phyloP scores from a whole-genome alignment of 345 rosid species.

The Kernera saxatilis region DNA sequence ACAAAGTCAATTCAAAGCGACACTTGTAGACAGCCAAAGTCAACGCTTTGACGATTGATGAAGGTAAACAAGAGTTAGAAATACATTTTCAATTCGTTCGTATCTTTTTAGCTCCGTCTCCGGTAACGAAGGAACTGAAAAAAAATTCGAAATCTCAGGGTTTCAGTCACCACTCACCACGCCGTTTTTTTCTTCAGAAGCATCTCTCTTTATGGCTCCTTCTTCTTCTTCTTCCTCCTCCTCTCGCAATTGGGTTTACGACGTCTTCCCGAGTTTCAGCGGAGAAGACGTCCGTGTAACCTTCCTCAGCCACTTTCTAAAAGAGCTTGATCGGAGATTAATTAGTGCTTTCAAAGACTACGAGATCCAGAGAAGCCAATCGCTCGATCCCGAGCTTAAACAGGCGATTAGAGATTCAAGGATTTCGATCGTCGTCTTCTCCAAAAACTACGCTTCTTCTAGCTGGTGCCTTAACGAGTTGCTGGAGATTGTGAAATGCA shows the following conservation, averaged over 20 bases:
- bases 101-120: too few relatives aligned
- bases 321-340: not conserved
- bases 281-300: not conserved
- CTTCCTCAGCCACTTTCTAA: not conserved
- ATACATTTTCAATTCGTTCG: too few relatives aligned
- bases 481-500: not conserved
- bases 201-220: not conserved
- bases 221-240: not conserved
- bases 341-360: not conserved
- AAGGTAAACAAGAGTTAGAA: too few relatives aligned
- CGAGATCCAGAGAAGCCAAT: not conserved
- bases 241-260: not conserved
- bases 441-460: conserved; percentile 2
- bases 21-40: too few relatives aligned
- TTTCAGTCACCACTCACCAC: too few relatives aligned
- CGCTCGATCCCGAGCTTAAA: not conserved
- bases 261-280: not conserved
- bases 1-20: too few relatives aligned
- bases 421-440: not conserved
- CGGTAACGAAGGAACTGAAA: too few relatives aligned
- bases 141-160: too few relatives aligned
- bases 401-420: not conserved
- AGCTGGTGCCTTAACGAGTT: conserved; percentile 2
- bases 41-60: too few relatives aligned
- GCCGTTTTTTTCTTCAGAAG: too few relatives aligned